Conservation (phyloP, 345 rosid genomes). For the Turritis glabra region DNA sequence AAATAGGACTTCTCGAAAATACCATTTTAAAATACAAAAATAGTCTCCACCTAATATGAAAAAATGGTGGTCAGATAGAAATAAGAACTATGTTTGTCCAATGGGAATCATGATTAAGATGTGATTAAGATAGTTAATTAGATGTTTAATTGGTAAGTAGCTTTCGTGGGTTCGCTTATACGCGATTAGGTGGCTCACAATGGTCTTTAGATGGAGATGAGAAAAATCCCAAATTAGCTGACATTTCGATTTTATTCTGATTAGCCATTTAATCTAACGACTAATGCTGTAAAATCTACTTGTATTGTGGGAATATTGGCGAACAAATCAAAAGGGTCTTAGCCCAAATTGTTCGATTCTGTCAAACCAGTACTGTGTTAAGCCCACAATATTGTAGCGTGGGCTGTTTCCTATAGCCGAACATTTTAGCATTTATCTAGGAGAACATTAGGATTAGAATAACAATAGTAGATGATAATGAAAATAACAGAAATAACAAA, state of each 20-base stretch:
- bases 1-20: conserved; percentile 2
- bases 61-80: conserved; percentile 17
- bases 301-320: not conserved
- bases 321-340: not conserved
- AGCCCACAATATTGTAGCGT: conserved; percentile 1
- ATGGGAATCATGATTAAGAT: conserved; percentile 24
- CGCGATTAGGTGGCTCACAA: conserved; percentile 30
- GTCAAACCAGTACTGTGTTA: not conserved
- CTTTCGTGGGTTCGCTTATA: conserved; percentile 26
- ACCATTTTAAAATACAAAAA: conserved; percentile 3
- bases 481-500: no score
- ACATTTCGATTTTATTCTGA: not conserved
- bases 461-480: no score
- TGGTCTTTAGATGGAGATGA: not conserved
- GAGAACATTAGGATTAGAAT: no score
- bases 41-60: conserved; percentile 30
- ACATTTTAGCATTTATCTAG: no score
- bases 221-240: conserved; percentile 11
- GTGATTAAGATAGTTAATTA: conserved; percentile 18
- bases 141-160: conserved; percentile 24
- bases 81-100: conserved; percentile 18
- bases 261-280: not conserved
- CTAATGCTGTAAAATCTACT: not conserved
- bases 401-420: not conserved
- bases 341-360: not conserved